Percentiles rank a stretch among this genome's conserved stretches.
Evolutionary conservation across 371 early-diverging fungal genomes (phyloP).

Genomic region (Saksenaea vasiformis): DNA sequence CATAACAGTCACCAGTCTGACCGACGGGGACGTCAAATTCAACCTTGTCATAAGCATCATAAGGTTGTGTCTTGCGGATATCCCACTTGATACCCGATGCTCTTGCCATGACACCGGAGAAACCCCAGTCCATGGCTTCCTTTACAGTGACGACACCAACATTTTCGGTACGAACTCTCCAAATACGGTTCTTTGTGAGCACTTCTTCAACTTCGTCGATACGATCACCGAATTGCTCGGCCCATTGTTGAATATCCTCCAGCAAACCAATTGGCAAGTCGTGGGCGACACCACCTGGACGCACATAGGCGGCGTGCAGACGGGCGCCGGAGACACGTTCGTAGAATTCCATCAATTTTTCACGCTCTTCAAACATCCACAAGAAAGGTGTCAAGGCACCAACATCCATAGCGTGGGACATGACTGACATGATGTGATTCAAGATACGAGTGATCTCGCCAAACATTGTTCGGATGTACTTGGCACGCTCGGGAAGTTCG

Average conservation of each 20-base stretch:
- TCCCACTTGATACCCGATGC: slow-evolving; percentile 95
- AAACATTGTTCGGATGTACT: slow-evolving; percentile 96
- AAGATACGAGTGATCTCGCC: slow-evolving; percentile 96
- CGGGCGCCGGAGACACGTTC: slow-evolving; percentile 98
- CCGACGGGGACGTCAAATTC: slow-evolving; percentile 98
- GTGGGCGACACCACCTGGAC: slow-evolving; percentile 95
- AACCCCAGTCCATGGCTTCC: slow-evolving; percentile 90
- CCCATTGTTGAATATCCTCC: slow-evolving; percentile 96
- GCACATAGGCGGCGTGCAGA: slow-evolving; percentile 97
- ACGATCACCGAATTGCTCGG: slow-evolving; percentile 84
- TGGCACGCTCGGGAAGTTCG: slow-evolving; percentile 92
- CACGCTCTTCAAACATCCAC: slow-evolving; percentile 99
- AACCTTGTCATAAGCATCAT: slow-evolving; percentile 93
- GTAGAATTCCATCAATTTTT: slow-evolving; percentile 97
- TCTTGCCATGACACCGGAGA: slow-evolving; percentile 95
- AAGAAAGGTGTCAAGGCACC: slow-evolving; percentile 97
- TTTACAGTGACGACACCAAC: slow-evolving; percentile 86
- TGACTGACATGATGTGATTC: slow-evolving; percentile 98
- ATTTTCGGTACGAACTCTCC: slow-evolving; percentile 88
- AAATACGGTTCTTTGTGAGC: slow-evolving; percentile 91
- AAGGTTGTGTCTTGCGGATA: slow-evolving; percentile 91
- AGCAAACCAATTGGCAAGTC: slow-evolving; percentile 93
- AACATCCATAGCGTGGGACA: slow-evolving; percentile 96
- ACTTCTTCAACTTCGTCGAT: slow-evolving; percentile 95
- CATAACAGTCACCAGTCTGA: slow-evolving; percentile 94